Evolutionary conservation across 192 early-diverging fungal species (phyloP).

Genomic region (Coemansia brasiliensis): DNA sequence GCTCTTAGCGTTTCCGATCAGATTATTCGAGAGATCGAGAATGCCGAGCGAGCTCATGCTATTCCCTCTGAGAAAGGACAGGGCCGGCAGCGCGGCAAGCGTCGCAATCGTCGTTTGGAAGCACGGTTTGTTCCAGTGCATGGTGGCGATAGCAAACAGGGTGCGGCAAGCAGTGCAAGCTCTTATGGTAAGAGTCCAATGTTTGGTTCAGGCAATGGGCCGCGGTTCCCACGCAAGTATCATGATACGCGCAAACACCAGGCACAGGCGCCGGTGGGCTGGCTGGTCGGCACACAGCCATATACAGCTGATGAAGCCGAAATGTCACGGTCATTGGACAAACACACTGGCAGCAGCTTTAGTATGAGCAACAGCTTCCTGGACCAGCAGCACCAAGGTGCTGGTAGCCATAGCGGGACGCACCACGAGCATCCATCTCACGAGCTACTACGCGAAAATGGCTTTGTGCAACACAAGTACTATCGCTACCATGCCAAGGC

Average conservation of each 20-base stretch:
- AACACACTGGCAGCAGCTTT: conserved; percentile 49
- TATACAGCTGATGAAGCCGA: conserved; percentile 58
- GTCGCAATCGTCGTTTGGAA: conserved; percentile 37
- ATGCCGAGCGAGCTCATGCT: conserved; percentile 36
- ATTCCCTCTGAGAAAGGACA: conserved; percentile 24
- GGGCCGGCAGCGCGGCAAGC: conserved; percentile 13
- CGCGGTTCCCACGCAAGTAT: conserved; percentile 54
- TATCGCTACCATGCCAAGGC: conserved; percentile 92
- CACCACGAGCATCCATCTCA: conserved; percentile 86
- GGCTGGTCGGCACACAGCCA: conserved; percentile 72
- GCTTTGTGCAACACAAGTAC: conserved; percentile 98
- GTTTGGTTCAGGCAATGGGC: conserved; percentile 48
- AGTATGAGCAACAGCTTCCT: conserved; percentile 29
- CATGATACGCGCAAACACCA: conserved; percentile 67
- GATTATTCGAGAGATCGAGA: conserved; percentile 46
- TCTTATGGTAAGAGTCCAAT: conserved; percentile 55
- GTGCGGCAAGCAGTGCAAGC: conserved; percentile 21
- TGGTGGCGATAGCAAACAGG: conserved; percentile 16
- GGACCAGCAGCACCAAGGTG: conserved; percentile 20
- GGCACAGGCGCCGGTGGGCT: conserved; percentile 71
- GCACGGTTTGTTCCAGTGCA: conserved; percentile 54
- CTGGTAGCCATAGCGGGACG: conserved; percentile 20
- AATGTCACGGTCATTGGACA: conserved; percentile 57
- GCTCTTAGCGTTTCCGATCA: conserved; percentile 42
- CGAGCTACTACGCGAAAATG: conserved; percentile 91